Evolutionary conservation across 2,329 filamentous ascomycete genomes (phyloP), one percentile per base, ranked within the genome.

Genomic region (Neopestalotiopsis sp.): DNA sequence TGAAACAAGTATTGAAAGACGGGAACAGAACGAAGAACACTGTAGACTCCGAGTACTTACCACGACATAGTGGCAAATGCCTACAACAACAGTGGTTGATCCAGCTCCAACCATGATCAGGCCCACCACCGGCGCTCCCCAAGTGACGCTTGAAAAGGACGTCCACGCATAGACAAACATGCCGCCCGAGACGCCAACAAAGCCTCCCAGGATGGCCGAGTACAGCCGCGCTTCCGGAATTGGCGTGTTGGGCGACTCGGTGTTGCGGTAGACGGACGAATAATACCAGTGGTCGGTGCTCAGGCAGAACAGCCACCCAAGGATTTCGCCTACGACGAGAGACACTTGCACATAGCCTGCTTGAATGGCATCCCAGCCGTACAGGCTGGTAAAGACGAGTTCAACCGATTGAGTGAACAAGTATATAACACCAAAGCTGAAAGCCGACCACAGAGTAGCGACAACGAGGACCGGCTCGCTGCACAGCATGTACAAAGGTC

Each of bases 91-190:
- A 40, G 80, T 77, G 13, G 83, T 83, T 72, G 83, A 85, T 2
- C 85, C 85, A 32, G 84, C 84, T 0, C 85, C 85, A 1, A 87
- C 81, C 73, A 87, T 79, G 0, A 74, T 77, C 2, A 88, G 78
- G 0, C 84, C 84, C 17, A 86, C 76, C 0, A 82, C 79, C 0
- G 85, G 85, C 5, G 81, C 78, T 5, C 84, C 81, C 85, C 85
- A 88, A 0, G 78, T 82, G 0, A 86, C 56, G 2, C 45, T 68
- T 0, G 82, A 72, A 58, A 80, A 84, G 1, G 80, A 79, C 1
- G 84, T 83, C 85, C 85, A 87, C 0, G 79, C 86, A 70, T 87
- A 87, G 40, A 81, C 79, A 70, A 88, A 86, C 76, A 87, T 80
- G 14, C 86, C 86, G 1, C 81, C 85, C 0, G 79, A 49, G 6